phyloP scores from a whole-genome alignment of 1,284 basidiomycete species.

The Inonotus obliquus region DNA sequence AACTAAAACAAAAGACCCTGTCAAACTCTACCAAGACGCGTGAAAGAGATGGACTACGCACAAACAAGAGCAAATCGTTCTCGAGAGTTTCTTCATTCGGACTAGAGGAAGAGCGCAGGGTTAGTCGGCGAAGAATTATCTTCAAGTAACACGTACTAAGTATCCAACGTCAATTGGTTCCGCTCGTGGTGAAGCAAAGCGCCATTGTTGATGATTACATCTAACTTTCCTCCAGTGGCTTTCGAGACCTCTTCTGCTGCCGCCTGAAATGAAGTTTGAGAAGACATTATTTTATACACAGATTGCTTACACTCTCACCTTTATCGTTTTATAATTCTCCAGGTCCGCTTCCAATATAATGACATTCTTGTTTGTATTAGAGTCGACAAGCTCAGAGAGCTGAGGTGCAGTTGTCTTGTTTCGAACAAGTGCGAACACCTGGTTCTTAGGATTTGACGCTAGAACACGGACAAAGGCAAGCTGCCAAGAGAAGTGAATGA shows the following conservation, averaged over 20 bases:
- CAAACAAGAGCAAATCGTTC: conserved; percentile 23
- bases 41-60: conserved; percentile 11
- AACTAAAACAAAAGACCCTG: conserved; percentile 13
- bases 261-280: not conserved
- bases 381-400: conserved; percentile 20
- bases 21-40: not conserved
- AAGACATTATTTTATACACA: not conserved
- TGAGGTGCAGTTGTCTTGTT: conserved; percentile 21
- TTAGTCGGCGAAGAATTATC: not conserved
- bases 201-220: conserved; percentile 33
- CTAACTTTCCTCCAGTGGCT: conserved; percentile 25
- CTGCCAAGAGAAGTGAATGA: conserved; percentile 18
- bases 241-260: not conserved
- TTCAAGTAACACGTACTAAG: conserved; percentile 17
- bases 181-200: conserved; percentile 20
- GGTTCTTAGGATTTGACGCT: conserved; percentile 22
- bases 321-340: conserved; percentile 25
- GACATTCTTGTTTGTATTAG: conserved; percentile 23
- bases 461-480: conserved; percentile 32
- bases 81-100: conserved; percentile 22
- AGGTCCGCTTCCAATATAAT: conserved; percentile 32
- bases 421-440: conserved; percentile 32
- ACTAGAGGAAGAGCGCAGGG: not conserved
- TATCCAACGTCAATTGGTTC: conserved; percentile 17
- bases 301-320: conserved; percentile 19